A percentile compares a stretch with the other conserved stretches of the same genome.
These are phyloP conservation scores for Aspergillus tanneri DNA, from an alignment of 2,329 filamentous ascomycete genomes.

Conservation along the genomic window DNA sequence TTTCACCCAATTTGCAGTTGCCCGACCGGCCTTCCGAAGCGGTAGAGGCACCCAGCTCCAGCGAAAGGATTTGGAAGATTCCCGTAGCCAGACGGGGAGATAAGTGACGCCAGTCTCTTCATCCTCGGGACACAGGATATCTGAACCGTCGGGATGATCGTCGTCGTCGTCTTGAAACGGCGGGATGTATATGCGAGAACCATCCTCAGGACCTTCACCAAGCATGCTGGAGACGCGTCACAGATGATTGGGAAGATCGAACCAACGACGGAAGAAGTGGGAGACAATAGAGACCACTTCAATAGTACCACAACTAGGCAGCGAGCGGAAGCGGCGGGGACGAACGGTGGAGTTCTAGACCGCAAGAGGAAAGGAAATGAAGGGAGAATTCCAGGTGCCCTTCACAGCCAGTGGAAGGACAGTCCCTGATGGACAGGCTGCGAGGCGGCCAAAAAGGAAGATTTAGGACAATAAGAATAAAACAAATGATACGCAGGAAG, in stretches of 20 bases:
- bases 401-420: slow-evolving; percentile 16
- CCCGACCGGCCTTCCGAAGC: slow-evolving; percentile 45
- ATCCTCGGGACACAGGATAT: slow-evolving; percentile 32
- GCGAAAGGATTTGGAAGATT: slow-evolving; percentile 48
- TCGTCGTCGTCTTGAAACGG: slow-evolving; percentile 36
- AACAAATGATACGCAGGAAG: no score
- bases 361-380: neutral
- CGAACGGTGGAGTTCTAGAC: slow-evolving; percentile 18
- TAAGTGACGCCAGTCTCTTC: slow-evolving; percentile 25
- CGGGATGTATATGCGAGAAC: slow-evolving; percentile 34
- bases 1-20: slow-evolving; percentile 47
- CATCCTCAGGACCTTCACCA: slow-evolving; percentile 33
- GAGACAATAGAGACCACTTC: neutral
- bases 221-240: slow-evolving; percentile 24
- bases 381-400: neutral
- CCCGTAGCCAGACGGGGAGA: slow-evolving; percentile 49
- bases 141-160: slow-evolving; percentile 36
- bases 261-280: slow-evolving; percentile 9
- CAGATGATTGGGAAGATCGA: slow-evolving; percentile 8
- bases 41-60: slow-evolving; percentile 51
- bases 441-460: no score
- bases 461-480: slow-evolving; percentile 4
- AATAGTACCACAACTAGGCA: slow-evolving; percentile 5
- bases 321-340: slow-evolving; percentile 9
- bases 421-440: slow-evolving; percentile 3